Conservation (phyloP, 768 basidiomycete genomes). For the Ramaria rubella region DNA sequence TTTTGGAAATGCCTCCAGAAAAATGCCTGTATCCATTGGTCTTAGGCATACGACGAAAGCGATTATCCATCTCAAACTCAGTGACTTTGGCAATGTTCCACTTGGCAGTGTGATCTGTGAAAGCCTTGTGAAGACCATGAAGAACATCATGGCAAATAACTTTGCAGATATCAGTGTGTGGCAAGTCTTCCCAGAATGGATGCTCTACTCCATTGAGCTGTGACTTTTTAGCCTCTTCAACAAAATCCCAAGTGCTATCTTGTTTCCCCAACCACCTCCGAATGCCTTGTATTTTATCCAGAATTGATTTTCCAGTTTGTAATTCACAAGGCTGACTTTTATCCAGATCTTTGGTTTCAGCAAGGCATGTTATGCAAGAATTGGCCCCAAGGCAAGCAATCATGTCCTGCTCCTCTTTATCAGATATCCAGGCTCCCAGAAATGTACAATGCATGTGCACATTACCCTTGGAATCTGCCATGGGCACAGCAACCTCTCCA, state of each 20-base stretch:
- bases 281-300: slow-evolving; percentile 1
- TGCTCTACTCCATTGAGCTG: neutral
- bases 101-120: slow-evolving; percentile 15
- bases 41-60: slow-evolving; percentile 26
- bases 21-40: slow-evolving; percentile 29
- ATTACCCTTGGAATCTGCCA: slow-evolving; percentile 32
- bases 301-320: neutral
- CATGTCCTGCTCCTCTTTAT: slow-evolving; percentile 14
- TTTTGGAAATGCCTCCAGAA: slow-evolving; percentile 30
- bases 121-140: slow-evolving; percentile 7
- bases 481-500: slow-evolving; percentile 25
- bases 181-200: slow-evolving; percentile 15
- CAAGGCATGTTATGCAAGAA: slow-evolving; percentile 12
- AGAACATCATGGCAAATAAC: neutral
- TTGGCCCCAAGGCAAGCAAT: slow-evolving; percentile 8
- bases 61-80: slow-evolving; percentile 31
- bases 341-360: too few species aligned
- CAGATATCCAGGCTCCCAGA: slow-evolving; percentile 24
- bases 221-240: neutral
- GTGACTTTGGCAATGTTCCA: slow-evolving; percentile 20
- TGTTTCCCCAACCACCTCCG: neutral
- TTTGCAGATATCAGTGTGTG: slow-evolving; percentile 11
- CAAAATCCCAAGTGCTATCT: neutral
- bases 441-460: slow-evolving; percentile 30
- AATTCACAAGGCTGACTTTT: neutral